Percentiles rank a stretch among this genome's conserved stretches.
phyloP scores from a whole-genome alignment of 768 basidiomycete genomes.

The Piloderma croceum region DNA sequence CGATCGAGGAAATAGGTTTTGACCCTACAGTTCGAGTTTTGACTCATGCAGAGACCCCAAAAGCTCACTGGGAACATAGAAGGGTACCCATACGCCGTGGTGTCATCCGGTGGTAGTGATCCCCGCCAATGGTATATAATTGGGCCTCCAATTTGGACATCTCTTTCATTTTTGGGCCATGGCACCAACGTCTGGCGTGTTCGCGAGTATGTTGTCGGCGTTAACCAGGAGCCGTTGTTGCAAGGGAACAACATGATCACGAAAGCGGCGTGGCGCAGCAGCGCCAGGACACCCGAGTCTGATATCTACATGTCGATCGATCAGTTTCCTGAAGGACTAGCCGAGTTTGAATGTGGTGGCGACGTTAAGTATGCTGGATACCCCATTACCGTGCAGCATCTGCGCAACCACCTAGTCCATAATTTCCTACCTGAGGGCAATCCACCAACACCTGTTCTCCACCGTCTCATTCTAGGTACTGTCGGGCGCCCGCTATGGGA shows the following conservation, averaged over 20 bases:
- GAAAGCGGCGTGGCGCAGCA: slow-evolving; percentile 16
- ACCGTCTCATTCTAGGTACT: slow-evolving; percentile 15
- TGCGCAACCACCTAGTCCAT: slow-evolving; percentile 4
- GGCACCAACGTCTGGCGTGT: slow-evolving; percentile 15
- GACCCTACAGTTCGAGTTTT: too few species aligned
- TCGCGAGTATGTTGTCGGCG: too few species aligned
- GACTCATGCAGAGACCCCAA: too few species aligned
- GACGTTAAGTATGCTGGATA: too few species aligned
- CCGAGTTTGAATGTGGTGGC: too few species aligned
- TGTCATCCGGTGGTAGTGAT: too few species aligned
- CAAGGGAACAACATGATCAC: slow-evolving; percentile 6
- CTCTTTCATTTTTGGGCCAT: slow-evolving; percentile 12
- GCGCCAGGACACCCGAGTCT: too few species aligned
- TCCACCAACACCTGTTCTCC: slow-evolving; percentile 9
- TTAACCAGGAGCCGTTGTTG: too few species aligned
- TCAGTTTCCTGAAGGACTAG: too few species aligned
- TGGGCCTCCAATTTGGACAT: slow-evolving; percentile 16
- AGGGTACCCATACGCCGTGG: too few species aligned
- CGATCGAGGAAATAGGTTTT: slow-evolving; percentile 12
- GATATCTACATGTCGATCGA: too few species aligned
- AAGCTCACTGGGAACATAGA: slow-evolving; percentile 5
- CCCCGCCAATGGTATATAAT: slow-evolving; percentile 12
- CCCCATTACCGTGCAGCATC: slow-evolving; percentile 1
- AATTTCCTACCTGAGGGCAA: slow-evolving; percentile 5
- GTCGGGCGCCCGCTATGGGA: too few species aligned